Evolutionary conservation across 805 yeast genomes (phyloP), one percentile per base, ranked within the genome.

Genomic region (Millerozyma miso): DNA sequence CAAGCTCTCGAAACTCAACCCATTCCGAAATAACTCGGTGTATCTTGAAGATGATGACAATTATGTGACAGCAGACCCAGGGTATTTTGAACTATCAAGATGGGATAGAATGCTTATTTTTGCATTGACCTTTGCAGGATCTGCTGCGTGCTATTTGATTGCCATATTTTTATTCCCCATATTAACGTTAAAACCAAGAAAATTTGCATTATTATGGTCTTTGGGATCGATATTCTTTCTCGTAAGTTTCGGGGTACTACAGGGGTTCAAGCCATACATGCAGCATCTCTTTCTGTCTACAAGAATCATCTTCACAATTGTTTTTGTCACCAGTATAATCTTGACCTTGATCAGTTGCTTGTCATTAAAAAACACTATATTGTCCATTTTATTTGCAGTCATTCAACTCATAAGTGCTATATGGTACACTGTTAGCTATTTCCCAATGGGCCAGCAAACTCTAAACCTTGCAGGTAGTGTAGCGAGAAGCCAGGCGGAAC

Each of bases 61-160:
- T 46, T 65, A 63, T 46, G 75, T 70, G 20, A 70, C 76, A 1
- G 52, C 71, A 1, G 71, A 71, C 10, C 72, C 73, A 0, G 75
- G 76, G 4, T 61, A 59, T 48, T 67, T 65, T 48, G 71, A 71
- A 51, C 59, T 71, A 38, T 66, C 72, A 8, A 54, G 71, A 19
- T 69, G 75, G 75, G 76, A 71, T 51, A 57, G 76, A 42, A 69
- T 71, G 74, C 54, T 71, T 17, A 67, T 71, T 7, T 71, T 71
- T 48, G 74, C 63, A 3, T 58, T 71, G 39, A 68, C 73, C 0
- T 70, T 71, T 48, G 74, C 64, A 3, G 76, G 75, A 1, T 61
- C 72, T 1, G 49, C 60, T 6, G 61, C 65, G 37, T 71, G 76
- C 48, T 71, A 69, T 48, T 39, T 65, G 41, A 69, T 71, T 35